Percentiles rank a stretch among this genome's conserved stretches.
Conservation (phyloP, 805 yeast species). For the Torulaspora maleeae region DNA sequence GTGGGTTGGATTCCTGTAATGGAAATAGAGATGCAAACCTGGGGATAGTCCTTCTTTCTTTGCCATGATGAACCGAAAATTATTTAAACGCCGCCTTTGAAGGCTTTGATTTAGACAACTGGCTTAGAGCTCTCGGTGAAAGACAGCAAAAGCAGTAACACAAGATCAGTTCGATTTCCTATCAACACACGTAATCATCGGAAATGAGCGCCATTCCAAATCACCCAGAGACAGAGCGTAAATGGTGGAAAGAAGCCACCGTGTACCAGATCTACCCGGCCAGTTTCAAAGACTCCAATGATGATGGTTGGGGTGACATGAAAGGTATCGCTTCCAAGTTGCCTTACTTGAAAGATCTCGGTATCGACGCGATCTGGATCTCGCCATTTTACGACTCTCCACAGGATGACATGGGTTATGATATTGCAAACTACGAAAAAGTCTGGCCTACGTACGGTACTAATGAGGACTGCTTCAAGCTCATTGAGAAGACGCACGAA, state of each 20-base stretch:
- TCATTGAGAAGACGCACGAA: conserved; percentile 45
- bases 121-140: background rate
- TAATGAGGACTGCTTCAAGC: conserved; percentile 46
- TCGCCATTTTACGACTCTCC: conserved; percentile 58
- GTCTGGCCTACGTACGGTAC: conserved; percentile 52
- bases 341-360: conserved; percentile 48
- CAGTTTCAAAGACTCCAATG: conserved; percentile 53
- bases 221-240: conserved; percentile 15
- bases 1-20: too few species aligned
- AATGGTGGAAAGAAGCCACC: conserved; percentile 54
- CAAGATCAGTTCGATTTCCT: background rate
- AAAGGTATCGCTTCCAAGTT: conserved; percentile 49
- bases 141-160: background rate
- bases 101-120: background rate
- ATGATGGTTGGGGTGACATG: conserved; percentile 56
- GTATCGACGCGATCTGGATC: conserved; percentile 52
- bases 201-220: conserved; percentile 3
- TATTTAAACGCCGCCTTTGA: background rate
- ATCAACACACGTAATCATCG: background rate
- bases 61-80: too few species aligned
- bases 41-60: too few species aligned
- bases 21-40: too few species aligned
- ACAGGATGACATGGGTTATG: conserved; percentile 61
- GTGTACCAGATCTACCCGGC: conserved; percentile 61
- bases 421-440: conserved; percentile 51